phyloP scores from a whole-genome alignment of 177 flowering plant genomes.

The Vitis hybrid region DNA sequence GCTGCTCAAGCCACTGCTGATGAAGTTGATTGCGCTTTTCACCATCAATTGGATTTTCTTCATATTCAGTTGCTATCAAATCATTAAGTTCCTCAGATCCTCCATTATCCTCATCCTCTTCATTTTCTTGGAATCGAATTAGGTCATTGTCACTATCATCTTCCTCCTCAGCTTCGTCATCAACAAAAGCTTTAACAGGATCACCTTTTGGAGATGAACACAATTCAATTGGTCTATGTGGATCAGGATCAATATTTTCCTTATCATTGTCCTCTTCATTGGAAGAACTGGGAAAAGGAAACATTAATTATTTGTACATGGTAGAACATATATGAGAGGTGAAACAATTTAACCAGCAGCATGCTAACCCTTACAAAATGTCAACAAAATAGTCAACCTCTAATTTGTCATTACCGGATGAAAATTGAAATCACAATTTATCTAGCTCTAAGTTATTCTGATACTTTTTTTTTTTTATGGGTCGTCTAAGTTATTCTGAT shows the following conservation, averaged over 20 bases:
- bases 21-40: constrained; percentile 84
- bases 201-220: constrained; percentile 51
- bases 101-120: constrained; percentile 62
- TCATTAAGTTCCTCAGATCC: constrained; percentile 68
- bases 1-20: constrained; percentile 89
- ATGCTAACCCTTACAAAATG: background rate
- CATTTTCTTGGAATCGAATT: constrained; percentile 51
- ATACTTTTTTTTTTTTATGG: too few species aligned
- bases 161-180: constrained; percentile 95
- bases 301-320: background rate
- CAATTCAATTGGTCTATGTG: constrained; percentile 16
- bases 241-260: constrained; percentile 63
- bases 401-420: background rate
- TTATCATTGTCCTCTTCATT: constrained; percentile 76
- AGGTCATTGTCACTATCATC: constrained; percentile 86
- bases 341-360: background rate
- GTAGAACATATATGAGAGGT: background rate
- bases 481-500: background rate
- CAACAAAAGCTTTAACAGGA: constrained; percentile 81
- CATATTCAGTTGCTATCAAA: constrained; percentile 61
- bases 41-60: constrained; percentile 62
- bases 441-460: background rate
- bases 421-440: background rate
- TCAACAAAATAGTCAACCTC: too few species aligned
- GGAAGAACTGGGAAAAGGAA: constrained; percentile 44